Evolutionary conservation across 768 basidiomycete genomes (phyloP), one percentile per base, ranked within the genome.

Genomic region (Hydnomerulius pinastri): DNA sequence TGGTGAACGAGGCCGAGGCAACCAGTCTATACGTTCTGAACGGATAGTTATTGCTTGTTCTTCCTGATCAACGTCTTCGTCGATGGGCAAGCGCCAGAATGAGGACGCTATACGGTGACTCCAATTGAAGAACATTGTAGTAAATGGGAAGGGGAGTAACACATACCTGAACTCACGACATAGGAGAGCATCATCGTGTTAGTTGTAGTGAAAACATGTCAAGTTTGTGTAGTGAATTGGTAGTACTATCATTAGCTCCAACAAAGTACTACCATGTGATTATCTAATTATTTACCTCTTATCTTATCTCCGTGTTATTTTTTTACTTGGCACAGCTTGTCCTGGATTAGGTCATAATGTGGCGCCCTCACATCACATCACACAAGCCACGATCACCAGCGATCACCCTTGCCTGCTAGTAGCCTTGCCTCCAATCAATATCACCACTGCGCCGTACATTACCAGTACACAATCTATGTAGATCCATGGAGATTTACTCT

Each of bases 1-100:
- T 32, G 42, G 54, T 25, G 51, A 58, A 50, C 46, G 59, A 15
- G 48, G 55, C 38, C 36, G 67, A 13, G 43, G 58, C 44, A 41
- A 52, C 71, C 71, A 70, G 6, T 56, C 44, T n/a, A 70, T 58
- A 41, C 57, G 59, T 48, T 58, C 66, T 11, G 64, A 57, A 27
- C 38, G 52, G 27, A 59, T 48, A 33, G 56, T 51, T n/a, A 63
- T 42, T 57, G 53, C 75, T 36, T 76, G 71, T 17, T 75, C 70
- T 52, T 78, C 74, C 58, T 81, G 74, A 48, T 78, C 48, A 25
- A 38, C 46, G 24, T 61, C 71, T 50, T 84, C 80, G 62, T 84
- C 82, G 54, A 84, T 70, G 18, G 85, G 85, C 8, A 83, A 73
- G 59, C 81, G 75, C 59, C 87, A 85, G 66, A 82, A 86, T 6